phyloP scores from a whole-genome alignment of 176 grass and related monocot genomes.

The Phoenix roebelenii region DNA sequence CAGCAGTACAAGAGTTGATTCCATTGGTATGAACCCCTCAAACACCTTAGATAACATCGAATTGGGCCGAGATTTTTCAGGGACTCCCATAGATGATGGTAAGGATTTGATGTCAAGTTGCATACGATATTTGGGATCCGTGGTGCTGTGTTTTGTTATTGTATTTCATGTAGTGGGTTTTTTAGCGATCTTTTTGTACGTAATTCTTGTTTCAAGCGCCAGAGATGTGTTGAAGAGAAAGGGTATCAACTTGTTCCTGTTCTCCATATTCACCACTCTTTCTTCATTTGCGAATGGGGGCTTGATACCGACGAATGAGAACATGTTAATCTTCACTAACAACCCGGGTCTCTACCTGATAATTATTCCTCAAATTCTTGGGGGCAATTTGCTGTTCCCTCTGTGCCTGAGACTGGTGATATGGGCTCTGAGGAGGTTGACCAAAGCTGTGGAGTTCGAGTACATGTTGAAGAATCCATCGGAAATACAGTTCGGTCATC shows the following conservation, averaged over 20 bases:
- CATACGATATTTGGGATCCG: slow-evolving; percentile 25
- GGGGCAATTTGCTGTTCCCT: slow-evolving; percentile 49
- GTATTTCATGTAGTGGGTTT: slow-evolving; percentile 26
- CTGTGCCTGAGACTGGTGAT: slow-evolving; percentile 40
- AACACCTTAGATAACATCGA: slow-evolving; percentile 9
- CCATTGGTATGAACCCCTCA: slow-evolving; percentile 7
- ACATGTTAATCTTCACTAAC: slow-evolving; percentile 54
- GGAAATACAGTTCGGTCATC: slow-evolving; percentile 13
- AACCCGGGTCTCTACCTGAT: slow-evolving; percentile 53
- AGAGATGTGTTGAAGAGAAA: slow-evolving; percentile 43
- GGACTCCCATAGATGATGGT: neutral
- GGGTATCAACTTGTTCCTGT: slow-evolving; percentile 33
- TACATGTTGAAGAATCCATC: slow-evolving; percentile 23
- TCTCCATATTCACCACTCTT: slow-evolving; percentile 25
- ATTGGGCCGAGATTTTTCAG: neutral
- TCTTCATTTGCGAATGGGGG: slow-evolving; percentile 83
- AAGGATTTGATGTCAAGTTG: slow-evolving; percentile 4
- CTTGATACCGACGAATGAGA: slow-evolving; percentile 57
- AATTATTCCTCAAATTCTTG: slow-evolving; percentile 42
- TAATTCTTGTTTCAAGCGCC: slow-evolving; percentile 37
- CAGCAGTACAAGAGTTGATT: slow-evolving; percentile 14
- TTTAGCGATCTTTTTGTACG: slow-evolving; percentile 31
- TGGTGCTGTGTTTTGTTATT: slow-evolving; percentile 29
- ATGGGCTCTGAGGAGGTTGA: slow-evolving; percentile 12
- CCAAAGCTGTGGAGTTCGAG: slow-evolving; percentile 10